Percentiles rank a stretch among this genome's conserved stretches.
These are phyloP conservation scores for Adiantum capillusveneris DNA, from an alignment of 75 land plant species.

Conservation along the genomic window DNA sequence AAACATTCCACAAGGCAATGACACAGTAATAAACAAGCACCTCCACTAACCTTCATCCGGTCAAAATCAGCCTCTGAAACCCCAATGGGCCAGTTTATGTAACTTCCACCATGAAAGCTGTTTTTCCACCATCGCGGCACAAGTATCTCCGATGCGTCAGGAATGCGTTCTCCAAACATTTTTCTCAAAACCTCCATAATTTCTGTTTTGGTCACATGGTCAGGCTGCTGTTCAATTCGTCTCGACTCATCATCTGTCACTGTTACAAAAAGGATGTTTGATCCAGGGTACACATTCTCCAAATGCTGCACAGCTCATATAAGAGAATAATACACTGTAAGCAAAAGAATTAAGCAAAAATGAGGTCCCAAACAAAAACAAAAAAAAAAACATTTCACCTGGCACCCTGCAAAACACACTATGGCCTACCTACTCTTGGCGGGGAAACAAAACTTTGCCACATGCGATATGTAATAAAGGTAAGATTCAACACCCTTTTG, in stretches of 20 bases:
- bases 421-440: too few relatives aligned
- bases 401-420: too few relatives aligned
- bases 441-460: too few relatives aligned
- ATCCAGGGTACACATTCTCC: conserved; percentile 65
- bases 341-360: too few relatives aligned
- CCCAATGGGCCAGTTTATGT: conserved; percentile 69
- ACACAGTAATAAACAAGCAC: too few relatives aligned
- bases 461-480: too few relatives aligned
- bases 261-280: conserved; percentile 62
- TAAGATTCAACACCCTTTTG: too few relatives aligned
- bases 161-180: conserved; percentile 64
- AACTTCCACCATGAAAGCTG: conserved; percentile 38
- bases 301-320: too few relatives aligned
- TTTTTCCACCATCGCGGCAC: conserved; percentile 64
- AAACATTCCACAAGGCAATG: too few relatives aligned
- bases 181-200: conserved; percentile 59
- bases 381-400: too few relatives aligned
- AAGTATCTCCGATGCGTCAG: conserved; percentile 47
- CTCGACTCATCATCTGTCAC: conserved; percentile 73
- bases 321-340: too few relatives aligned
- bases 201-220: conserved; percentile 44
- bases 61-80: conserved; percentile 29
- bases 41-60: conserved; percentile 47
- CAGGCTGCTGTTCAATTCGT: conserved; percentile 59
- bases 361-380: too few relatives aligned